Base-by-base conservation (phyloP, 495 filamentous ascomycete genomes). In the Penicillium subrubescens region DNA sequence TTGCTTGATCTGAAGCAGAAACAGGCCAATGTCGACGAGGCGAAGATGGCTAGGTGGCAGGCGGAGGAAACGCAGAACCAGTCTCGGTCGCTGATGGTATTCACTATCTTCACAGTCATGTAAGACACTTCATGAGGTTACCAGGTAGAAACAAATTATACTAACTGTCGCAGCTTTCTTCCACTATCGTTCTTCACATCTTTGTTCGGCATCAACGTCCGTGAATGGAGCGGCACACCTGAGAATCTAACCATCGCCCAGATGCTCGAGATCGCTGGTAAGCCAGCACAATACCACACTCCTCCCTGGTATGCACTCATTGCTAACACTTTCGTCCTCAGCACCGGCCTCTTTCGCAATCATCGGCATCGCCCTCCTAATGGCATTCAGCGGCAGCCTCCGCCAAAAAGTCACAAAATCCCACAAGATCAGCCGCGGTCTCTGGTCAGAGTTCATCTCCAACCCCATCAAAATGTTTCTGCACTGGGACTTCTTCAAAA, bases 1-100 rank as follows among this genome's bases (percentile, higher is more conserved):
- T 81, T 90, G 12, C 81, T 90, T 10, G 86, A 90, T 70, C 85
- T 90, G 73, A 87, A 87, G 53, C 87, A 90, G 60, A 87, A 88
- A 33, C 88, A 90, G 62, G 87, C 87, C 2, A 88, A 90, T 63
- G 86, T 90, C 2, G 86, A 89, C 67, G 88, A 90, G 62, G 84
- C 87, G 8, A 86, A 87, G 43, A 83, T 87, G 72, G 87, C 88
- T 2, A 80, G 88, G 2, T 76, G 87, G 62, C 85, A 89, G 60
- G 85, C 86, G 7, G 86, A 89, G 61, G 84, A 89, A 0, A 86
- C 88, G 0, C 84, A 85, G 34, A 83, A 82, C 41, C 88, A 90
- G 65, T 87, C 86, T 41, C 80, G 85, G 41, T 84, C 87, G 11
- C 81, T 89, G 27, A 88, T 90, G 86, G 87, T 90, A 25, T 90